phyloP scores from a whole-genome alignment of 805 yeast species.

The Wickerhamiella musiphila region DNA sequence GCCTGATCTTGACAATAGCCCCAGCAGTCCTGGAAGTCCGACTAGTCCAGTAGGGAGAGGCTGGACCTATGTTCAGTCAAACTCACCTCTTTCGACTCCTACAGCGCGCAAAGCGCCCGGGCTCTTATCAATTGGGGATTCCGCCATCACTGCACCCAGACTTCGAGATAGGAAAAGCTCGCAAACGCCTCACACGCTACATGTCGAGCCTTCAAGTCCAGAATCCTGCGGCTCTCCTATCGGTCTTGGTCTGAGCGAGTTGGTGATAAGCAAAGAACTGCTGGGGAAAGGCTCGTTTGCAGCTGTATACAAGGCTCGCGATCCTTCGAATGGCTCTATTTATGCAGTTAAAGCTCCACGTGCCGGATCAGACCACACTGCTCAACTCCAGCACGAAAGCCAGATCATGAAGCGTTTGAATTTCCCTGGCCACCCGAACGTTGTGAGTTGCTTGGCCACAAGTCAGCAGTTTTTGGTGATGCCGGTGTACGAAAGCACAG shows the following conservation, averaged over 20 bases:
- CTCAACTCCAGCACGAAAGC: constrained; percentile 10
- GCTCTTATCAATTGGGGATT: background rate
- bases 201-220: background rate
- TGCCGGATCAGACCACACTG: background rate
- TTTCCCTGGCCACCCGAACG: constrained; percentile 3
- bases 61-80: background rate
- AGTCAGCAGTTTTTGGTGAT: constrained; percentile 10
- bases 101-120: background rate
- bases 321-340: background rate
- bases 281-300: constrained; percentile 11
- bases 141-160: background rate
- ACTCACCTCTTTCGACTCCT: background rate
- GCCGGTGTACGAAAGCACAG: constrained; percentile 9
- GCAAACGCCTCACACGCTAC: background rate
- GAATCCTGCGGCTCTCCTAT: background rate
- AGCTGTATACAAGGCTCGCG: constrained; percentile 4
- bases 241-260: background rate
- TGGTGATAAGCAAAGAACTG: background rate
- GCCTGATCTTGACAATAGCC: background rate
- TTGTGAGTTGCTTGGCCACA: constrained; percentile 7
- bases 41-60: background rate
- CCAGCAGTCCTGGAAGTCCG: background rate
- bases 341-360: constrained; percentile 9
- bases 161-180: background rate
- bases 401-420: constrained; percentile 3